Evolutionary conservation across 352 stramenopile genomes (phyloP).

Genomic region (Phytophthora uliginosa): DNA sequence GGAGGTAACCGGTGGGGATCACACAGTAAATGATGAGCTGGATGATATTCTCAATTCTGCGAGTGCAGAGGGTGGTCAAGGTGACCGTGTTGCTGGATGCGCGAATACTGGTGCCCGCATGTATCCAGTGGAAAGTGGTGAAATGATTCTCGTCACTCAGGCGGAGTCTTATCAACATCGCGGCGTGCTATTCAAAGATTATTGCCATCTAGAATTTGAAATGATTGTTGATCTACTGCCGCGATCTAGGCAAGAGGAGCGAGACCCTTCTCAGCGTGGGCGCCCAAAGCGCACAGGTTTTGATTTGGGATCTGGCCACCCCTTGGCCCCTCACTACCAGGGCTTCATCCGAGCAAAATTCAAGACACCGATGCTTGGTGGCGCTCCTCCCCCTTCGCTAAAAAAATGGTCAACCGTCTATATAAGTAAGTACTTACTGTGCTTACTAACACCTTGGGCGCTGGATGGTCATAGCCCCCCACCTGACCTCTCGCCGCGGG

Average conservation of each 20-base stretch:
- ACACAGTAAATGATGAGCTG: no score
- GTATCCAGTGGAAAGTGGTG: not conserved
- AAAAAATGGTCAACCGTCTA: not conserved
- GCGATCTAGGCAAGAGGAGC: not conserved
- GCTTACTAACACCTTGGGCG: slow-evolving; percentile 1
- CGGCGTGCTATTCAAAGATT: slow-evolving; percentile 1
- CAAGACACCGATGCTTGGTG: slow-evolving; percentile 26
- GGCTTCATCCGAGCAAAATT: slow-evolving; percentile 34
- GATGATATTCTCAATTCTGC: no score
- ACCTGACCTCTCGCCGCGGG: not conserved
- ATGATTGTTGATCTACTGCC: slow-evolving; percentile 14
- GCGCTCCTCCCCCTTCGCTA: slow-evolving; percentile 5
- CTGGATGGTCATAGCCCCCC: not conserved
- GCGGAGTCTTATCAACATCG: slow-evolving; percentile 6
- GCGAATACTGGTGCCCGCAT: not conserved
- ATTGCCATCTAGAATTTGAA: slow-evolving; percentile 16
- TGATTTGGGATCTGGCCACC: slow-evolving; percentile 7
- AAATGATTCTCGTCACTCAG: slow-evolving; percentile 9
- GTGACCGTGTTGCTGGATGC: not conserved
- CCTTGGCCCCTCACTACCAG: slow-evolving; percentile 10
- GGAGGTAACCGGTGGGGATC: no score
- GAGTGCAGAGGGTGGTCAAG: no score
- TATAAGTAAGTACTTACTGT: slow-evolving; percentile 13
- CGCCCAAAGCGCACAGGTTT: slow-evolving; percentile 11
- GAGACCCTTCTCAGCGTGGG: not conserved